phyloP scores from a whole-genome alignment of 805 yeast genomes.

The Wickerhamomyces sydowiorum region DNA sequence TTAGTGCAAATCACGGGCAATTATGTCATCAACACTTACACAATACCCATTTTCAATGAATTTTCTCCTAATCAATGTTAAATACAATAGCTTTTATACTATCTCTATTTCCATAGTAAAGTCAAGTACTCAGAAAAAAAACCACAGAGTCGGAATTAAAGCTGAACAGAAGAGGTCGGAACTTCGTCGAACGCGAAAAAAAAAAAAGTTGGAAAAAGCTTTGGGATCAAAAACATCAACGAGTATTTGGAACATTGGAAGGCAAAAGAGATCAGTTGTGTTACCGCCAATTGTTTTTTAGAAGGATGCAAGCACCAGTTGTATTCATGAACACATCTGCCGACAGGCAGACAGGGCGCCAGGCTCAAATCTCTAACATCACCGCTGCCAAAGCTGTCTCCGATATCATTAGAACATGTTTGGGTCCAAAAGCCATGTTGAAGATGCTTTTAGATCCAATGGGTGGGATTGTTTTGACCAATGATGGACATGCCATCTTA shows the following conservation, averaged over 20 bases:
- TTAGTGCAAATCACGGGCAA: too few species aligned
- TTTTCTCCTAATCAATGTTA: too few species aligned
- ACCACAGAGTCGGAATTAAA: background rate
- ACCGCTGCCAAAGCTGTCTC: slow-evolving; percentile 99
- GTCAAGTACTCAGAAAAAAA: too few species aligned
- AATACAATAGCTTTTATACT: too few species aligned
- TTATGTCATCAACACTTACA: background rate
- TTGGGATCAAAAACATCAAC: background rate
- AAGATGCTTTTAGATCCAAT: slow-evolving; percentile 94
- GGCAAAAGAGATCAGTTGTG: slow-evolving; percentile 1
- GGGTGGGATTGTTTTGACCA: slow-evolving; percentile 93
- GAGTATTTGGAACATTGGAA: too few species aligned
- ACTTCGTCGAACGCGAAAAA: background rate
- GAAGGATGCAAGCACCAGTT: slow-evolving; percentile 76
- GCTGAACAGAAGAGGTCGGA: background rate
- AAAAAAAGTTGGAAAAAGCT: background rate
- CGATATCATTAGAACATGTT: slow-evolving; percentile 94
- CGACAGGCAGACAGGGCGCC: slow-evolving; percentile 93
- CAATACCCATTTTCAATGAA: slow-evolving; percentile 1
- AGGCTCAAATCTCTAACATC: slow-evolving; percentile 94
- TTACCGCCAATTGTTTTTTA: too few species aligned
- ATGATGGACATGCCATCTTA: slow-evolving; percentile 97
- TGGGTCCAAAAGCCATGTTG: slow-evolving; percentile 98
- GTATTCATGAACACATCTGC: slow-evolving; percentile 82
- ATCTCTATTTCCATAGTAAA: too few species aligned